Evolutionary conservation across 1,284 basidiomycete species (phyloP), one percentile per base, ranked within the genome.

Genomic region (Pascua sp.): DNA sequence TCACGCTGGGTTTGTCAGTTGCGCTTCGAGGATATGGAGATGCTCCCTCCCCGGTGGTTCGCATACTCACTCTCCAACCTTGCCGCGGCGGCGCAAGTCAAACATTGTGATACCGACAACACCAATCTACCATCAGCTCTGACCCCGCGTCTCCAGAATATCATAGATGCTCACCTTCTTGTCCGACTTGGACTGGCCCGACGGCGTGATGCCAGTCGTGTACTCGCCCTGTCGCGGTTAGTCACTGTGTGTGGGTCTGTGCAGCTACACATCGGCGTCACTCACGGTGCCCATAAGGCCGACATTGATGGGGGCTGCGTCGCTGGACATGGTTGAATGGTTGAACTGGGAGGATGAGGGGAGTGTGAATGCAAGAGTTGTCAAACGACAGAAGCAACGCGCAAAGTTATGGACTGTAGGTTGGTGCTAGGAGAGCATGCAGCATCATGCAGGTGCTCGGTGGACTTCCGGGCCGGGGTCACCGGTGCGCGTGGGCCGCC

Each of bases 31-130:
- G 2, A 18, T 3, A 32, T 32, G 24, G 4, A 4, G 24, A 32
- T 32, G 24, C 24, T 32, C 3, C 24, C 24, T 32, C 7, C 24
- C 24, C 24, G 4, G 4, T 32, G 24, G 4, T 7, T 32, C 8
- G 15, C 11, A 1, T 15, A 65, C 71, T 66, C 57, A 76, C 64
- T 77, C 71, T 24, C 70, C 64, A 63, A 88, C 89, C 81, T 94
- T 93, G 57, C 87, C 89, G 39, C 87, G 80, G 63, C 91, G 84
- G 61, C 90, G 85, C 47, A 95, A 84, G 75, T 95, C 92, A 66
- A 95, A 95, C 65, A 91, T 83, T 37, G 91, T 92, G 57, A 95
- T 80, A 24, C 84, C 92, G 59, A 95, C 90, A 44, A 96, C 92
- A 60, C 80, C 80, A 47, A 81, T 89, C 90, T 73, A 24, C 12